phyloP scores from a whole-genome alignment of 495 filamentous ascomycete species.

The Aspergillus conjunctus region DNA sequence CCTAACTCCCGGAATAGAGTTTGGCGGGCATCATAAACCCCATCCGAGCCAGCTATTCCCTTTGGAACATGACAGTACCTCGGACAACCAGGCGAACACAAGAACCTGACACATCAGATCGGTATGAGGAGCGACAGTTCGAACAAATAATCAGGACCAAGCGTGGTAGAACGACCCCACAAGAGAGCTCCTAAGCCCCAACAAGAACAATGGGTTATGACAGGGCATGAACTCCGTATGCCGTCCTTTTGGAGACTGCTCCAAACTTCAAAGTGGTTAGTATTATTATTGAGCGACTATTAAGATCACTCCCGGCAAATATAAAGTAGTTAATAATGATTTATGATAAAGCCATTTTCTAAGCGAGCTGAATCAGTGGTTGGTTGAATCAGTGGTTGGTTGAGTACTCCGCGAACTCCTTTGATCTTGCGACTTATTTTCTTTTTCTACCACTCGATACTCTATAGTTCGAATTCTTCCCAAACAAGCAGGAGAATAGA shows the following conservation, averaged over 20 bases:
- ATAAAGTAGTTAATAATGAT: too few species aligned
- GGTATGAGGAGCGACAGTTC: conserved; percentile 4
- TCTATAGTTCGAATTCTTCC: neutral
- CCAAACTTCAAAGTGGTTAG: too few species aligned
- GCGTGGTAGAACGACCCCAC: conserved; percentile 7
- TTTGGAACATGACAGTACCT: neutral
- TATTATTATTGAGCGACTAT: too few species aligned
- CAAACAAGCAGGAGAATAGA: neutral
- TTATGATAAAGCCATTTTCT: too few species aligned
- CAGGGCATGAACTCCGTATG: too few species aligned
- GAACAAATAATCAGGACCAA: conserved; percentile 3
- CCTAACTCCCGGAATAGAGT: neutral
- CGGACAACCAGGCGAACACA: neutral
- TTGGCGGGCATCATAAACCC: neutral
- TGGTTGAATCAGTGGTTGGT: too few species aligned
- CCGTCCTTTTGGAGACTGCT: too few species aligned
- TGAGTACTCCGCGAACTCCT: too few species aligned
- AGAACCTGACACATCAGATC: conserved; percentile 10
- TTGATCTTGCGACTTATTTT: neutral
- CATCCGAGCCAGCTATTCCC: neutral
- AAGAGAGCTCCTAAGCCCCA: neutral
- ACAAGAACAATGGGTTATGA: neutral
- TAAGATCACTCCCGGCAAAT: too few species aligned
- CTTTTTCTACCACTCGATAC: neutral
- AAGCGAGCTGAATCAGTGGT: too few species aligned